phyloP scores from a whole-genome alignment of 257 asterid genomes.

The Verbena officinalis region DNA sequence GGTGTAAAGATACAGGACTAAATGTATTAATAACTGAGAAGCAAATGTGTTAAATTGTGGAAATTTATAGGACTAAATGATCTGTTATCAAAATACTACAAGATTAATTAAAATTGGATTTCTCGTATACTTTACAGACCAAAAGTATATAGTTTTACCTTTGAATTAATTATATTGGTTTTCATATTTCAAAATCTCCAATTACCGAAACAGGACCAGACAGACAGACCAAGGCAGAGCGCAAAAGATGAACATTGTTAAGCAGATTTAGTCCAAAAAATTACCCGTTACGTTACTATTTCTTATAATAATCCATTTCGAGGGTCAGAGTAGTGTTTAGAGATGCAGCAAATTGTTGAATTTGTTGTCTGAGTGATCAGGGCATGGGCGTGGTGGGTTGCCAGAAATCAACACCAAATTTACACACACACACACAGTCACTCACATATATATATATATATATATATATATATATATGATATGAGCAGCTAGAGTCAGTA shows the following conservation, averaged over 20 bases:
- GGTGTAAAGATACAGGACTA: no score
- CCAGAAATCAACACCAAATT: no score
- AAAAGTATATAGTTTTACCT: no score
- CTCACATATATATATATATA: not conserved
- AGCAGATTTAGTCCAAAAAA: not conserved
- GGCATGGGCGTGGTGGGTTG: conserved; percentile 6
- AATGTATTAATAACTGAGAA: no score
- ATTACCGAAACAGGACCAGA: not conserved
- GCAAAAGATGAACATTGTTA: not conserved
- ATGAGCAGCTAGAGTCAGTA: no score
- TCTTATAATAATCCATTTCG: not conserved
- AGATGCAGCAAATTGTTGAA: not conserved
- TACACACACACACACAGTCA: not conserved
- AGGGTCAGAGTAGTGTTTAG: not conserved
- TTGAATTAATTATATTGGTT: no score
- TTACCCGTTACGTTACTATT: not conserved
- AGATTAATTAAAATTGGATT: no score
- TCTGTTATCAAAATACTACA: no score
- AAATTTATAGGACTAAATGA: no score
- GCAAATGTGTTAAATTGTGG: no score
- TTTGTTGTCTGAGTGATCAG: conserved; percentile 14
- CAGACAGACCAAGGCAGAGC: not conserved
- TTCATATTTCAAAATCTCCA: not conserved
- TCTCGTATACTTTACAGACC: no score
- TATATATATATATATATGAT: not conserved